Conservation (phyloP, 2,329 filamentous ascomycete genomes). For the Tolypocladium pustulatum region DNA sequence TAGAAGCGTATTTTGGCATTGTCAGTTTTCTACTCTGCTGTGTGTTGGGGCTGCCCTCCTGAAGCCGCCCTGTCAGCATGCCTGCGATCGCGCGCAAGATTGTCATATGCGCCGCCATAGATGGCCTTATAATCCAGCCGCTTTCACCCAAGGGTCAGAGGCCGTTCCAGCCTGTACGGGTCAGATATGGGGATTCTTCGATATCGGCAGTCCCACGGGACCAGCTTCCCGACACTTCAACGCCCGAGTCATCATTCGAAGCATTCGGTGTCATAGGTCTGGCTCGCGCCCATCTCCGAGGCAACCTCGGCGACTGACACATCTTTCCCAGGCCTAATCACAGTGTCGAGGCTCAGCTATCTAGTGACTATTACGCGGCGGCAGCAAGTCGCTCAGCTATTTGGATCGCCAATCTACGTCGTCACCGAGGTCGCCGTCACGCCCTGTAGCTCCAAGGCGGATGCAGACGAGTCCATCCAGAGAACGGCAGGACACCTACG, state of each 20-base stretch:
- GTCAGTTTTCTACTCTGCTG: background rate
- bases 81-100: slow-evolving; percentile 70
- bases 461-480: slow-evolving; percentile 62
- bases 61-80: slow-evolving; percentile 39
- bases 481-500: slow-evolving; percentile 41
- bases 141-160: slow-evolving; percentile 49
- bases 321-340: slow-evolving; percentile 59
- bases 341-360: slow-evolving; percentile 70
- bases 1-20: background rate
- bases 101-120: slow-evolving; percentile 67
- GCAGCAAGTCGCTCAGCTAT: slow-evolving; percentile 79
- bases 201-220: slow-evolving; percentile 35
- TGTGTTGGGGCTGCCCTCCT: background rate
- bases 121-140: slow-evolving; percentile 74
- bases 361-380: slow-evolving; percentile 79
- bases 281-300: slow-evolving; percentile 7
- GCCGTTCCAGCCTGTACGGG: slow-evolving; percentile 47
- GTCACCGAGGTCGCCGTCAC: slow-evolving; percentile 87
- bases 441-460: slow-evolving; percentile 64
- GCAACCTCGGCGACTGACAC: background rate
- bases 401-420: slow-evolving; percentile 72
- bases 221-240: slow-evolving; percentile 30
- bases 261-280: slow-evolving; percentile 50
- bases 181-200: slow-evolving; percentile 57
- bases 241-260: slow-evolving; percentile 41